Evolutionary conservation across 1,139 yeast genomes (phyloP), one percentile per base, ranked within the genome.

Genomic region (Blastobotrys capitulatus): DNA sequence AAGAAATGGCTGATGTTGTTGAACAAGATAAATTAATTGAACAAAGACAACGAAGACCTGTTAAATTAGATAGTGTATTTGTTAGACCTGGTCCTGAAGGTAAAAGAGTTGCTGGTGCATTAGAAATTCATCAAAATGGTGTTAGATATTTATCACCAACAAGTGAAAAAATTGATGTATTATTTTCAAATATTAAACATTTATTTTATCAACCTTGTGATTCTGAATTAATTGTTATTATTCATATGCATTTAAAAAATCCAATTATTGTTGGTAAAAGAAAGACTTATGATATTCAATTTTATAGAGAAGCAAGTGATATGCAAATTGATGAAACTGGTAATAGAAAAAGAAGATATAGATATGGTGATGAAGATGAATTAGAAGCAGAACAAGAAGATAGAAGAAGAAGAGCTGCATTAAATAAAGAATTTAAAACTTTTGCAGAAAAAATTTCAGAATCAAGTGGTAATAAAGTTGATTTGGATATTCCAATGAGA

Each of bases 351-450:
- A 83, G 85, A 58, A 79, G 83, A 60, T 87, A 89, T 74, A 74
- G 96, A 64, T 92, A 92, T 63, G 99, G 98, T 49, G 99, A 92
- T 66, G 98, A 92, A 69, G 98, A 92, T 68, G 99, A 92, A 71
- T 75, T 94, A 57, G 98, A 94, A 70, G 97, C 92, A 68, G 99
- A 94, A 71, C 97, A 92, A 70, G 97, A 92, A 69, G 99, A 92
- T 71, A 83, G 97, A 71, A 79, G 94, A 67, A 80, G 96, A 67
- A 86, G 95, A 61, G 86, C 87, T 16, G 79, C 88, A 44, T 78
- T 92, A 62, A 97, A 94, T 72, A 88, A 86, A 67, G 98, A 94
- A 69, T 92, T 90, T 71, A 83, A 82, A 67, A 76, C 78, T 46
- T 94, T 89, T 73, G 92, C 95, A 27, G 97, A 92, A 67, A 78